Evolutionary conservation across 805 yeast species (phyloP).

Genomic region (Nakazawaea pomicola): DNA sequence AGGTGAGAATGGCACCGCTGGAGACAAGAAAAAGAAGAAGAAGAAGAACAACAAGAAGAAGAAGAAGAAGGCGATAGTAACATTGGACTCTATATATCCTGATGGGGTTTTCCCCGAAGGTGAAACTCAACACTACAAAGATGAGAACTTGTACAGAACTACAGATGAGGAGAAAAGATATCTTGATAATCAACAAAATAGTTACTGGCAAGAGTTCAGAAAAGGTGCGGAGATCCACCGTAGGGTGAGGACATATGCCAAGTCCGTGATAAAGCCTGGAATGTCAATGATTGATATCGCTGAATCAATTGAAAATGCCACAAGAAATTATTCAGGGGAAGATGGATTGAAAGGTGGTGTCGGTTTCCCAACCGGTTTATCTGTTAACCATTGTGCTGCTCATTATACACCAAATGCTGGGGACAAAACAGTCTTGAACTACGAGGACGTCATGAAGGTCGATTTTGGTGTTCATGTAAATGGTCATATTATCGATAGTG

Average conservation of each 20-base stretch:
- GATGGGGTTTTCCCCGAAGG: slow-evolving; percentile 81
- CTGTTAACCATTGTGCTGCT: slow-evolving; percentile 92
- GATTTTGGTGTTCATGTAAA: slow-evolving; percentile 96
- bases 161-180: slow-evolving; percentile 86
- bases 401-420: slow-evolving; percentile 97
- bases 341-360: slow-evolving; percentile 75
- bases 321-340: slow-evolving; percentile 67
- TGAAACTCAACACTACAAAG: slow-evolving; percentile 74
- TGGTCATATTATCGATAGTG: slow-evolving; percentile 91
- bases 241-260: slow-evolving; percentile 79
- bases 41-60: slow-evolving; percentile 53
- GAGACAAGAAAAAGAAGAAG: slow-evolving; percentile 50
- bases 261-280: slow-evolving; percentile 76
- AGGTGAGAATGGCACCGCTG: slow-evolving; percentile 11
- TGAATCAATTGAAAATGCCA: slow-evolving; percentile 80
- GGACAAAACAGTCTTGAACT: slow-evolving; percentile 71
- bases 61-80: slow-evolving; percentile 49
- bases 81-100: slow-evolving; percentile 64
- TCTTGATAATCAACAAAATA: slow-evolving; percentile 57
- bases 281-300: slow-evolving; percentile 90
- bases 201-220: slow-evolving; percentile 81
- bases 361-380: slow-evolving; percentile 98
- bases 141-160: slow-evolving; percentile 65
- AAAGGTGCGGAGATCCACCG: slow-evolving; percentile 96
- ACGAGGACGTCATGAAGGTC: slow-evolving; percentile 94